Evolutionary conservation across 352 stramenopile species (phyloP), one percentile per base, ranked within the genome.

Genomic region (Peronospora farinosa): DNA sequence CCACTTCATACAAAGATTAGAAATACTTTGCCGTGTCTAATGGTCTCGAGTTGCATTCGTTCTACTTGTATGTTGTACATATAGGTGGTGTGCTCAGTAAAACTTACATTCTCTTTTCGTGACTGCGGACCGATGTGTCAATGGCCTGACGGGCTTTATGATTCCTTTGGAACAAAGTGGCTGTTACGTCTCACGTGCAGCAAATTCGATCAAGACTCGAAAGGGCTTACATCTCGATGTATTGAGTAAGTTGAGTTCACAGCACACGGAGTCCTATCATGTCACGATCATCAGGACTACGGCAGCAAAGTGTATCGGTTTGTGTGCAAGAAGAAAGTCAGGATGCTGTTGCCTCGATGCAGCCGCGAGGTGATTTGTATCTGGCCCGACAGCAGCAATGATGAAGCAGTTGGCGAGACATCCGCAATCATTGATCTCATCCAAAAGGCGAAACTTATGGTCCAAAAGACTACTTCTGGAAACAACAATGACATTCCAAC

Each of bases 391-490:
- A 15, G 65, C 74, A 15, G 57, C 65, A 17, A 51, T 21, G 5
- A 55, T 95, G 13, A 59, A 63, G 0, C 19, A 65, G 4, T 94
- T 15, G 79, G 80, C 2, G 33, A n/a, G n/a, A n/a, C 38, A 9
- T 63, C 11, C 54, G 42, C 67, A 27, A 76, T 56, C n/a, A n/a
- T n/a, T n/a, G n/a, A n/a, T n/a, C n/a, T n/a, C n/a, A n/a, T n/a
- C n/a, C n/a, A n/a, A n/a, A n/a, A n/a, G n/a, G n/a, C n/a, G n/a
- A n/a, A n/a, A n/a, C n/a, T n/a, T n/a, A n/a, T n/a, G n/a, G n/a
- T n/a, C n/a, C n/a, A n/a, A n/a, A n/a, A n/a, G 85, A 93, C 42
- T 72, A 88, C 39, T 69, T 66, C 16, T 95, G 85, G 47, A 69
- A 63, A 7, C 54, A 72, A 52, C 30, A 7, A 72, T 90, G 1